Conservation (phyloP, 306 rosid genomes). For the Vigna reflexopilosa region DNA sequence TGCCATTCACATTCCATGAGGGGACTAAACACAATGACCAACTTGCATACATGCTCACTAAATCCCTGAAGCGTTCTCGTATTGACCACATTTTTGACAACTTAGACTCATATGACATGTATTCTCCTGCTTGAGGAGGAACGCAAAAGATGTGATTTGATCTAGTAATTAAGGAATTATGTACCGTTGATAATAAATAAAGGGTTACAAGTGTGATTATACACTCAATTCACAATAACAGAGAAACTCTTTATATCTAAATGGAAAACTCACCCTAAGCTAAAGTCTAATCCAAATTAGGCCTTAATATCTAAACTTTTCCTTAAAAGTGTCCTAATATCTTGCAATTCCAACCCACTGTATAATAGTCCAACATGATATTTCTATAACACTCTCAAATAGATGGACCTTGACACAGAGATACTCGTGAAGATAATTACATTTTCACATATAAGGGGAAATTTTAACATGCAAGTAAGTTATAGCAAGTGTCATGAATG, state of each 20-base stretch:
- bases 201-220: too few relatives aligned
- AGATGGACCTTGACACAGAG: not conserved
- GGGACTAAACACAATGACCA: too few relatives aligned
- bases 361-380: not conserved
- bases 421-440: not conserved
- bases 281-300: not conserved
- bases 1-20: too few relatives aligned
- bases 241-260: not conserved
- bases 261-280: not conserved
- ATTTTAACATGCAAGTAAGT: not conserved
- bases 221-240: too few relatives aligned
- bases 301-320: not conserved
- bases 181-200: too few relatives aligned
- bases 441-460: slow-evolving; percentile 5
- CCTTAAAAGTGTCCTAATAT: not conserved
- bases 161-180: too few relatives aligned
- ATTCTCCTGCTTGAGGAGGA: too few relatives aligned
- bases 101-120: too few relatives aligned
- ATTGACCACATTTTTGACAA: too few relatives aligned
- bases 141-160: too few relatives aligned
- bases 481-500: not conserved
- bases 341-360: not conserved
- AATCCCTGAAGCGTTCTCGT: too few relatives aligned
- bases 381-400: not conserved
- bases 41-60: too few relatives aligned